phyloP scores from a whole-genome alignment of 1,139 yeast species.

The Arxiozyma heterogenica region DNA sequence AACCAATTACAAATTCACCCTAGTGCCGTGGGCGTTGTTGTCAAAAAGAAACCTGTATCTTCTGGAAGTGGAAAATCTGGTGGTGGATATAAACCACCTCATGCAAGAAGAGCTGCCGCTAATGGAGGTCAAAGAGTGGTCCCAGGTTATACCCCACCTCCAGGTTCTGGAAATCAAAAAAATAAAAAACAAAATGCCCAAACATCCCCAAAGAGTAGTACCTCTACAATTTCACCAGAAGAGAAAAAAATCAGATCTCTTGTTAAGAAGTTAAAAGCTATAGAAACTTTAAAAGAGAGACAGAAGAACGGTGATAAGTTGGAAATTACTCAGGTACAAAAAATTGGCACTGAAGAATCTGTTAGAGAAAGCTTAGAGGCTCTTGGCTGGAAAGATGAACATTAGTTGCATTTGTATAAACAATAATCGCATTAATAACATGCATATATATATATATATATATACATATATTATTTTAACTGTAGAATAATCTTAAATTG shows the following conservation, averaged over 20 bases:
- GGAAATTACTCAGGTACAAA: slow-evolving; percentile 87
- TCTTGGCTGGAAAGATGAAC: slow-evolving; percentile 56
- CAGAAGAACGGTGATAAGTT: slow-evolving; percentile 76
- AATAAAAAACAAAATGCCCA: background rate
- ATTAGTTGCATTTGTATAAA: background rate
- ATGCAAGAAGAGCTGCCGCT: slow-evolving; percentile 57
- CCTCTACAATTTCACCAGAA: slow-evolving; percentile 36
- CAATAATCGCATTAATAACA: background rate
- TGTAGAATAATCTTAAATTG: too few species aligned
- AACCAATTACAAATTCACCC: slow-evolving; percentile 43
- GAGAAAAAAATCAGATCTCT: slow-evolving; percentile 88
- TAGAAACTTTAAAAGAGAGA: slow-evolving; percentile 78
- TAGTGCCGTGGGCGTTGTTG: slow-evolving; percentile 52
- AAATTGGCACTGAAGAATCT: slow-evolving; percentile 76
- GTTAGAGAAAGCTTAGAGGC: slow-evolving; percentile 62
- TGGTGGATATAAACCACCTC: slow-evolving; percentile 92
- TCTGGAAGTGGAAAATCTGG: slow-evolving; percentile 18
- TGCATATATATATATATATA: background rate
- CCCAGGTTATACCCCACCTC: slow-evolving; percentile 32
- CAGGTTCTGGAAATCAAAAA: background rate
- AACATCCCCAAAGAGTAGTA: slow-evolving; percentile 34
- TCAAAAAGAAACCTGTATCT: slow-evolving; percentile 32
- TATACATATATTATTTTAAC: background rate
- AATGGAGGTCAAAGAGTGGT: slow-evolving; percentile 26
- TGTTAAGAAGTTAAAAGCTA: slow-evolving; percentile 87